Evolutionary conservation across 768 basidiomycete species (phyloP), one percentile per base, ranked within the genome.

Genomic region (Russula brevipes): DNA sequence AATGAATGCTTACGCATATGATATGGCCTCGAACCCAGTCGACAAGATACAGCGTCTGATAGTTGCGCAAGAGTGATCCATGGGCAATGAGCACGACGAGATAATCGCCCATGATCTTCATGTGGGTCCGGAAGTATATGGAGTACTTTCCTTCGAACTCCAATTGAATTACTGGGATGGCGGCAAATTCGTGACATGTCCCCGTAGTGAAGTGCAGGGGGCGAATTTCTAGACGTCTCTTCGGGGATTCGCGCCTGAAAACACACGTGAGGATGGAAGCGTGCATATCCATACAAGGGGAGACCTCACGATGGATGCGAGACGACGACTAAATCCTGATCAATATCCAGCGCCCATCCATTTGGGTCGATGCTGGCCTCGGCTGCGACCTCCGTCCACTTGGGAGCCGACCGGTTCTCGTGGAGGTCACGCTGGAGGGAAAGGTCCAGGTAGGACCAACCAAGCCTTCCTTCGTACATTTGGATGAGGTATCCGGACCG

Each of bases 341-440:
- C 46, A 36, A 64, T 14, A 42, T 50, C 55, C 46, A 49, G 44
- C 41, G 61, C 54, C 54, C 60, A 50, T 36, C 59, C 44, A 44
- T 4, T 33, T 33, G 69, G 62, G 61, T 19, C 61, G 60, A 64
- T 70, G 68, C 57, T 69, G 77, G 49, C 68, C 19, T 33, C 57
- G 10, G 55, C 57, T 12, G n/a, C 44, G 19, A 59, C 6, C 6
- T 55, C 46, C 31, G 35, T 59, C 58, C 63, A 64, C 16, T 12
- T 6, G 38, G 33, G 30, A 4, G 38, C 14, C 5, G 33, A 35
- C 7, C 14, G 1, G n/a, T 17, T 14, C 17, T 10, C 56, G 11
- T 31, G 24, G 51, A 19, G 7, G 35, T 17, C 36, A n/a, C n/a
- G 51, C n/a, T 41, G 56, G 35, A 35, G 41, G 19, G 38, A 30